Evolutionary conservation across 345 rosid species (phyloP), one percentile per base, ranked within the genome.

Genomic region (Cardamine chenopodiifolia): DNA sequence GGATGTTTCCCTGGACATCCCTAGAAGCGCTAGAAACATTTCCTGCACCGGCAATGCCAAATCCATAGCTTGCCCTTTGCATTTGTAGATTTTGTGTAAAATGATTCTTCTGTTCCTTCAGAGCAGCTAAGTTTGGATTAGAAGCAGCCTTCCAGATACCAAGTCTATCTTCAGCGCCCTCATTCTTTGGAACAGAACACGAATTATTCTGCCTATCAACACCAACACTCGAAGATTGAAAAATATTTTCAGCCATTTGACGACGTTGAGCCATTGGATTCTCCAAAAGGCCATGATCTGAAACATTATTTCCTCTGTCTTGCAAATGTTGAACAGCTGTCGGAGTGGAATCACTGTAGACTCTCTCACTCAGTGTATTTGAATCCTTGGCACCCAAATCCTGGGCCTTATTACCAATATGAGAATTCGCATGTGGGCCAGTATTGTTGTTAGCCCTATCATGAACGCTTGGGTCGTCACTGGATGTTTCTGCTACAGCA

Each of bases 401-500:
- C 14, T 77, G 76, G 62, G 31, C 55, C 26, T 54, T 58, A 22
- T 5, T 63, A 49, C 48, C 61, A 55, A 29, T 15, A 7, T 44
- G 48, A 44, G 48, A 44, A n/a, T 44, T n/a, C 4, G 48, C 12
- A 62, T 40, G 32, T 25, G 66, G 4, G 20, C 50, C 68, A 62
- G 53, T 62, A 44, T 44, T 70, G 56, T 19, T 44, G 44, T 57
- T 57, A 56, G 32, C 40, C 74, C 74, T 18, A 44, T 14, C 65
- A 69, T 42, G 54, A 18, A 44, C 20, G 52, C 83, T 85, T 11
- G 76, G 50, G 31, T 86, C 87, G 52, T 77, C 82, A 39, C 80
- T 84, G 45, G 94, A 85, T 70, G 97, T 82, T 86, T 95, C 99
- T 58, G 94, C 96, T 20, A 95, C 90, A 76, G 98, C 99, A 74